These are phyloP conservation scores for Quercus dentata DNA, from an alignment of 306 rosid genomes.

Conservation along the genomic window DNA sequence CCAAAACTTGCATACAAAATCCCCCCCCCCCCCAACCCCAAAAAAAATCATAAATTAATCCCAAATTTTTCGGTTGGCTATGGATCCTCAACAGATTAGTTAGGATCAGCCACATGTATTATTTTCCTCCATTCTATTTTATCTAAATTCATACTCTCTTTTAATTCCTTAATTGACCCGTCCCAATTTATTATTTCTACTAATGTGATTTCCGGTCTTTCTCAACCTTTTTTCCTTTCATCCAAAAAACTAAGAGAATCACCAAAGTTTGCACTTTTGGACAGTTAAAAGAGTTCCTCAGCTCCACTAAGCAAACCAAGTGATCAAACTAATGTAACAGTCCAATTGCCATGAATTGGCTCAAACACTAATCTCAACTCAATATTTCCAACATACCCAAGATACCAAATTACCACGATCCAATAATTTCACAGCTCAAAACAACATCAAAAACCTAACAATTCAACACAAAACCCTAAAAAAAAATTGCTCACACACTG, in stretches of 20 bases:
- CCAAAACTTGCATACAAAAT: background rate
- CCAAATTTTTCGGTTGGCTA: no score
- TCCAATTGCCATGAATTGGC: background rate
- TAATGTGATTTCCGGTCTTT: no score
- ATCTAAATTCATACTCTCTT: no score
- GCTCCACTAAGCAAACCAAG: conserved; percentile 4
- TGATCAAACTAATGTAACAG: conserved; percentile 1
- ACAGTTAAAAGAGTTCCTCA: background rate
- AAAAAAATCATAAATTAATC: no score
- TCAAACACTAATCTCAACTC: background rate
- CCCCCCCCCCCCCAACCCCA: no score
- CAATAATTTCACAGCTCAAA: background rate
- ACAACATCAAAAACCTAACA: background rate
- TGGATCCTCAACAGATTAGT: no score
- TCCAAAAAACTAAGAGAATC: background rate
- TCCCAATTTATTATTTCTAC: no score
- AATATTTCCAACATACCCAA: conserved; percentile 5
- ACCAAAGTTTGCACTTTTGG: background rate
- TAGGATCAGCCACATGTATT: no score
- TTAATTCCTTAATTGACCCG: no score
- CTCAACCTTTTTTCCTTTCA: no score
- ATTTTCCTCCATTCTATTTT: no score
- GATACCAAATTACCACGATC: background rate
- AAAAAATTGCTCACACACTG: background rate
- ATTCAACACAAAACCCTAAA: background rate